Base-by-base conservation (phyloP, 2,329 filamentous ascomycete genomes). In the Diaporthe ampelina region DNA sequence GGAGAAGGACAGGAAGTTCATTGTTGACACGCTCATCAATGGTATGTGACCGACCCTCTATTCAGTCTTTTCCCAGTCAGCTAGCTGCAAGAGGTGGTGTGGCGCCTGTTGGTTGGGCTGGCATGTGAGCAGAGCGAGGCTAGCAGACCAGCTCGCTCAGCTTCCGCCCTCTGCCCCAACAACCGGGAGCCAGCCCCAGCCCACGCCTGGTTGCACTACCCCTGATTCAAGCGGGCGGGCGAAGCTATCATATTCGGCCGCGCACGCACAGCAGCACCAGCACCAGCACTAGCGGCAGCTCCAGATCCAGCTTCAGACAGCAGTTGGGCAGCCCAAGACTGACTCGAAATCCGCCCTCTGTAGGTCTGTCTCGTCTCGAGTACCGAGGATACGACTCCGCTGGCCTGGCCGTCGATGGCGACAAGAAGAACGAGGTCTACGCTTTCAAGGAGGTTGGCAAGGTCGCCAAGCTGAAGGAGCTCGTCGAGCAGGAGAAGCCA, bases 381-480 rank as follows among this genome's bases (percentile, higher is more conserved):
- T 99, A 99, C 89, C 94, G 97, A 85, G 97, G 97, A 80, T 99
- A 99, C 86, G 97, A 99, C 86, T 98, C 97, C 77, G 96, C 97
- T 76, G 97, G 97, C 88, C 90, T 99, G 78, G 96, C 96, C 78
- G 88, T 99, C 81, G 97, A 99, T 84, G 97, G 97, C 77, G 94
- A 99, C 90, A 98, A 98, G 92, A 98, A 97, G 90, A 97, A 98
- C 81, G 95, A 98, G 87, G 95, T 98, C 79, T 91, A 94, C 78
- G 95, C 97, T 77, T 98, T 95, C 91, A 99, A 99, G 90, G 97
- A 98, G 89, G 97, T 99, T 77, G 97, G 97, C 89, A 99, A 99
- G 92, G 97, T 99, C 76, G 95, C 93, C 84, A 98, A 97, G 88
- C 90, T 99, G 84, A 97, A 94, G 91, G 89, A 95, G 87, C 93